Conservation (phyloP, 768 basidiomycete genomes). For the Leccinellum luteum region DNA sequence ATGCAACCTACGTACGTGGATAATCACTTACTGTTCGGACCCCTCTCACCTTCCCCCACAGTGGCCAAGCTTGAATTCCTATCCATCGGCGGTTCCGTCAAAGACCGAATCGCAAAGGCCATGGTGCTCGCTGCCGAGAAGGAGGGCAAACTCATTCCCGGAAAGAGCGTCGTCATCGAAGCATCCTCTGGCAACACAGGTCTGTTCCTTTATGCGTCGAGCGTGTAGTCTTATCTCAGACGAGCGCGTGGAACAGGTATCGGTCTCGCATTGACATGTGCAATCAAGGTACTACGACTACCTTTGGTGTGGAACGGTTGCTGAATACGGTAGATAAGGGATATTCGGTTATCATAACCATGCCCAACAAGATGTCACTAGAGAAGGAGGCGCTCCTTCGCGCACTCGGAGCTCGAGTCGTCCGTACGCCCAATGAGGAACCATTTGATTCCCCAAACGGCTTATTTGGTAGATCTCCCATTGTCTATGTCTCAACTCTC, state of each 20-base stretch:
- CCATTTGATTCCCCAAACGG: conserved; percentile 88
- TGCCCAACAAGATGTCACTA: conserved; percentile 94
- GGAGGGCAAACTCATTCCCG: conserved; percentile 80
- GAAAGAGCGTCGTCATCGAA: conserved; percentile 90
- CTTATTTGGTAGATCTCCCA: conserved; percentile 76
- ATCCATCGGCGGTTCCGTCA: conserved; percentile 90
- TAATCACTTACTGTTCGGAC: neutral
- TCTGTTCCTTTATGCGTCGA: conserved; percentile 31
- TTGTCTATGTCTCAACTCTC: conserved; percentile 41
- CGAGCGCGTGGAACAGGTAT: conserved; percentile 54
- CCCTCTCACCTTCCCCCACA: conserved; percentile 26
- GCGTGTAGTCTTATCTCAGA: neutral
- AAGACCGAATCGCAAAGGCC: conserved; percentile 93
- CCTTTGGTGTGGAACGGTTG: conserved; percentile 28
- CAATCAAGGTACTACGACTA: conserved; percentile 71
- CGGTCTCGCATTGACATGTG: conserved; percentile 89
- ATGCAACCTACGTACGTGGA: conserved; percentile 81
- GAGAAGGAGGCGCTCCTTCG: conserved; percentile 94
- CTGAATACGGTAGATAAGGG: conserved; percentile 88
- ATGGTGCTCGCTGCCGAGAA: conserved; percentile 96
- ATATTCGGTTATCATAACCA: conserved; percentile 84
- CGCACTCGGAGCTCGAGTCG: conserved; percentile 90
- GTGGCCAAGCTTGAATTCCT: conserved; percentile 91
- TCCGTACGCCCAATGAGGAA: conserved; percentile 90
- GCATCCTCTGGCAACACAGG: conserved; percentile 97